Evolutionary conservation across 441 rosid genomes (phyloP).

Genomic region (Mallotus japonicus): DNA sequence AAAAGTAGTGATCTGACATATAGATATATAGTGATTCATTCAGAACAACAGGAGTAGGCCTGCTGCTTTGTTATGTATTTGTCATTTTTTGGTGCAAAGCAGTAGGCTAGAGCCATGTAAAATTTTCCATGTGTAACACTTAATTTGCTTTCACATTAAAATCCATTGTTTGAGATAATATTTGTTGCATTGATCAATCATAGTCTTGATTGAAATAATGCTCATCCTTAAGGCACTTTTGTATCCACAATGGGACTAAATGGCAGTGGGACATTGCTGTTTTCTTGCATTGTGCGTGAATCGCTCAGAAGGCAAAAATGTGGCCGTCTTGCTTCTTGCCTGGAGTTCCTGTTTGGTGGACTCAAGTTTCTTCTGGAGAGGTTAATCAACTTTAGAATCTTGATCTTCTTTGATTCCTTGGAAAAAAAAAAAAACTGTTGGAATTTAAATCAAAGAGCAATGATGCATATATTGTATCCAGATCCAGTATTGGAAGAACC

Average conservation of each 20-base stretch:
- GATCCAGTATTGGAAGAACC: too few species aligned
- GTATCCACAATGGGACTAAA: background rate
- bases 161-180: background rate
- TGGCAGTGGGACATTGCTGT: background rate
- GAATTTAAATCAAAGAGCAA: too few species aligned
- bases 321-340: too few species aligned
- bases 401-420: too few species aligned
- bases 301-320: too few species aligned
- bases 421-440: too few species aligned
- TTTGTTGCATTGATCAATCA: background rate
- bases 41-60: background rate
- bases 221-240: too few species aligned
- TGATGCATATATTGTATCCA: too few species aligned
- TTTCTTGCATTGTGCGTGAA: background rate
- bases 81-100: slow-evolving; percentile 9
- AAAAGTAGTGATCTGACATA: background rate
- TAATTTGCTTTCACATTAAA: background rate
- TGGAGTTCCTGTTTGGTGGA: too few species aligned
- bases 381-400: too few species aligned
- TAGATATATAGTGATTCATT: background rate
- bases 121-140: background rate
- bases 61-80: slow-evolving; percentile 12
- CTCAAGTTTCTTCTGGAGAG: too few species aligned
- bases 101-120: background rate
- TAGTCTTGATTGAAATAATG: background rate